Evolutionary conservation across 176 grass and related monocot species (phyloP), one percentile per base, ranked within the genome.

Genomic region (Otatea glauca): DNA sequence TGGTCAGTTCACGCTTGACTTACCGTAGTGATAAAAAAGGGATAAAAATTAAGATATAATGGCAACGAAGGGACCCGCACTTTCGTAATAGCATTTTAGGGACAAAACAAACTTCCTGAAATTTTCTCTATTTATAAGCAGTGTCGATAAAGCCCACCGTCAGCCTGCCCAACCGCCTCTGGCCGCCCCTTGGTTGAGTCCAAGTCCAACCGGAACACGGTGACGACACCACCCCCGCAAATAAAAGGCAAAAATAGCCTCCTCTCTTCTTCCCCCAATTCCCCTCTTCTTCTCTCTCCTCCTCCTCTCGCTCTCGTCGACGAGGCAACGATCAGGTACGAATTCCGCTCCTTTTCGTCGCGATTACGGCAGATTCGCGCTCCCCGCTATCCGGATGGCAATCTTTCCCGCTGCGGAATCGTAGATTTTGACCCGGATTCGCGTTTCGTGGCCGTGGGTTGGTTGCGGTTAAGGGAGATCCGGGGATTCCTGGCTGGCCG

Each of bases 341-440:
- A 58, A 77, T 68, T 68, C 35, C 61, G 27, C 48, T 47, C 16
- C 16, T 32, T 16, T 2, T 64, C 6, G 1, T 55, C 61, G 44
- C 47, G 14, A 32, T 76, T 84, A 14, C 72, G 20, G 17, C 34
- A 7, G 47, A 76, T 76, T 76, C 48, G 38, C 2, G 35, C 5
- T 14, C 32, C 20, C 18, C 3, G 9, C 62, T 38, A 6, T 24
- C 72, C 62, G 23, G 35, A 85, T 68, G 62, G 62, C n/a, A 4
- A 55, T 48, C 34, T 78, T 38, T 6, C 14, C 25, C 35, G 23
- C 9, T 1, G 75, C 54, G 48, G 70, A 71, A 69, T 76, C 60
- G 18, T 15, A 10, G 76, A 61, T 47, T 89, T 87, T 78, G 63
- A 77, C 75, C 81, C 75, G 68, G 79, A 90, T 81, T 72, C 48